Evolutionary conservation across 176 grass and related monocot species (phyloP), one percentile per base, ranked within the genome.

Genomic region (Oryza glumipatula): DNA sequence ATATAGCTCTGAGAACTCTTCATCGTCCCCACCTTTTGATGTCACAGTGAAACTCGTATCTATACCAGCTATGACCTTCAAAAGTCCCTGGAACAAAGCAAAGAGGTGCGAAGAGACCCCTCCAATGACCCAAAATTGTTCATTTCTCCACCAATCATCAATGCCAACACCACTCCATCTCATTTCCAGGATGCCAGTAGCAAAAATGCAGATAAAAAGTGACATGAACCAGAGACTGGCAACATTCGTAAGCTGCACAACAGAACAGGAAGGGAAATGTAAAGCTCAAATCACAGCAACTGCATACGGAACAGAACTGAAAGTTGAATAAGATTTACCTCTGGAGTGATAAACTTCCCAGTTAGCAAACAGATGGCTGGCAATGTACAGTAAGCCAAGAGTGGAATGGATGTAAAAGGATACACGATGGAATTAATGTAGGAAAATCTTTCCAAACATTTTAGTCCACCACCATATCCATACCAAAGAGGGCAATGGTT

Each of bases 401-500:
- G 90, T 3, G 90, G 90, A 68, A 92, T 92, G 3, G 90, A 92
- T 32, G 90, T 92, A 86, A 86, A 92, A 35, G 90, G 90, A 72
- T 92, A 92, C 11, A 92, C 83, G 2, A 87, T 88, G 22, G 90
- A 87, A 73, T 92, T 92, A 69, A 92, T 88, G 74, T 92, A 92
- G 45, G 90, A 92, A 63, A 92, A 82, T 26, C 90, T 80, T 73
- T 92, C 90, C 82, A 92, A 58, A 54, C 30, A 92, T 78, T 92
- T 92, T 39, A 92, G 30, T 13, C 90, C 90, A 85, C 90, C 86
- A 69, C 90, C 86, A 73, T 92, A 92, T 2, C 90, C 90, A 88
- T 92, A 92, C 90, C 90, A 92, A 33, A 92, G 90, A 74, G 90
- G 90, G 38, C 90, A 92, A 36, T 92, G 90, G 30, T 76, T 92